Evolutionary conservation across 2,329 filamentous ascomycete species (phyloP).

Genomic region (Volutella citrinella): DNA sequence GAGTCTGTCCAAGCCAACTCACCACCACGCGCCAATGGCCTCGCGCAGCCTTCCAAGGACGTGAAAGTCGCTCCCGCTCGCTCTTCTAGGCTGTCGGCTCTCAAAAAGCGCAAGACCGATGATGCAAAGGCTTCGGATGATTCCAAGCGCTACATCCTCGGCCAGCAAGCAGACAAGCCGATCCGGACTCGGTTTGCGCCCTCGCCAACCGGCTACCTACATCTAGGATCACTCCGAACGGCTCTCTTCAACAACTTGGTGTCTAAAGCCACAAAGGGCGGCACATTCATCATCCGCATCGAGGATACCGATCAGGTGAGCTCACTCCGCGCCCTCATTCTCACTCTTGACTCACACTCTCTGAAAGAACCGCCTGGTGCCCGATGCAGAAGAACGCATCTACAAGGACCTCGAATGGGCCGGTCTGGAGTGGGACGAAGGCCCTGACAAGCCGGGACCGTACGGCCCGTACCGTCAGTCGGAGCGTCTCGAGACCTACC

Average conservation of each 20-base stretch:
- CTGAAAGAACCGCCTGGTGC: constrained; percentile 71
- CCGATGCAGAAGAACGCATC: constrained; percentile 73
- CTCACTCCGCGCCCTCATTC: neutral
- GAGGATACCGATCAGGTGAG: constrained; percentile 92
- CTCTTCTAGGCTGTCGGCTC: constrained; percentile 18
- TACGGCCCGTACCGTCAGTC: constrained; percentile 91
- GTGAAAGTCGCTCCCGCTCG: too few species aligned
- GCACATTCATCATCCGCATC: constrained; percentile 85
- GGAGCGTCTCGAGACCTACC: constrained; percentile 72
- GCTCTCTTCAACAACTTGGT: constrained; percentile 94
- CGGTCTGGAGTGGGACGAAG: constrained; percentile 91
- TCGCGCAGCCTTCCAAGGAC: too few species aligned
- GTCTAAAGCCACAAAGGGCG: constrained; percentile 75
- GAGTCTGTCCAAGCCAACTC: neutral
- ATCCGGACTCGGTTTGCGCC: constrained; percentile 77
- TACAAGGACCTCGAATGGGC: constrained; percentile 84
- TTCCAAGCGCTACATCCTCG: constrained; percentile 29
- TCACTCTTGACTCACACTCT: constrained; percentile 6
- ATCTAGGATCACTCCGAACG: constrained; percentile 86
- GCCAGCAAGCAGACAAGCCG: constrained; percentile 51
- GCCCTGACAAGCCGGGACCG: constrained; percentile 75
- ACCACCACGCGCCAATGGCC: too few species aligned
- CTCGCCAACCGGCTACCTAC: constrained; percentile 90
- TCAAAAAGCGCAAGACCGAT: constrained; percentile 18
- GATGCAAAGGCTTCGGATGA: constrained; percentile 3